Evolutionary conservation across 306 rosid genomes (phyloP).

Genomic region (Gynostemma pentaphyllum): DNA sequence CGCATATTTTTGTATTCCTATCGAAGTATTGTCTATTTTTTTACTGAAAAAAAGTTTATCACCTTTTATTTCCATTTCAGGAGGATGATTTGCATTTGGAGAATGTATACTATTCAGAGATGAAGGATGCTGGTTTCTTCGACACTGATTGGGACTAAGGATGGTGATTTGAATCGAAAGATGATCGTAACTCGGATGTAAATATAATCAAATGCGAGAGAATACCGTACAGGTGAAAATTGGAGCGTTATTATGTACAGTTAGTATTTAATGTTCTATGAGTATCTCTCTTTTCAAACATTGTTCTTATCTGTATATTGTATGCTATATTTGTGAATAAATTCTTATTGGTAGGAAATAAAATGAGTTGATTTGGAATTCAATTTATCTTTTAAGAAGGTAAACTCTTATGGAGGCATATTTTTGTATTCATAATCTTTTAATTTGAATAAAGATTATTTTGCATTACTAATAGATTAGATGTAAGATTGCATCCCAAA

Average conservation of each 20-base stretch:
- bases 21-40: background rate
- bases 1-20: background rate
- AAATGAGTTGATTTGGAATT: background rate
- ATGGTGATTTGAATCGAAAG: background rate
- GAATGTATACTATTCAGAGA: constrained; percentile 79
- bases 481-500: too few species aligned
- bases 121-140: constrained; percentile 96
- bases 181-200: background rate
- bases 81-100: constrained; percentile 80
- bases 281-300: background rate
- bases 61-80: constrained; percentile 17
- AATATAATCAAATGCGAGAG: background rate
- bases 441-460: too few species aligned
- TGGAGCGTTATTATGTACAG: background rate
- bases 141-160: constrained; percentile 76
- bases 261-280: background rate
- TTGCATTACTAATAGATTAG: too few species aligned
- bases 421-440: too few species aligned
- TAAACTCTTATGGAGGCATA: too few species aligned
- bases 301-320: background rate
- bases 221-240: constrained; percentile 3
- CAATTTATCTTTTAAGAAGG: too few species aligned
- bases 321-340: background rate
- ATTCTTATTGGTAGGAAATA: background rate
- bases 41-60: background rate